Conservation (phyloP, 192 early-diverging fungal species). For the Allomyces arbusculus region DNA sequence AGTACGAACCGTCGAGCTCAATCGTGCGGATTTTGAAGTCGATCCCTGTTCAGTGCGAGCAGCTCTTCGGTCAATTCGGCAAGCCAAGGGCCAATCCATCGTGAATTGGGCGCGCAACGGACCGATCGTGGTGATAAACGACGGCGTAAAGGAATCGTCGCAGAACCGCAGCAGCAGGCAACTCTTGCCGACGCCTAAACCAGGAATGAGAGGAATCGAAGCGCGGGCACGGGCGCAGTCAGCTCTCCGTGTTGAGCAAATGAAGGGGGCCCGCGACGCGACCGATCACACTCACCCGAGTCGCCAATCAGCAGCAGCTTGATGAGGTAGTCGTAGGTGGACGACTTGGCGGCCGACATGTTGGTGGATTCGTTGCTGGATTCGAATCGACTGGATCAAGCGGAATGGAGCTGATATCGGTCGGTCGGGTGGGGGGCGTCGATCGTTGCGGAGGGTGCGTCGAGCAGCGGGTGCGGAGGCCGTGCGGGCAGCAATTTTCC, state of each 20-base stretch:
- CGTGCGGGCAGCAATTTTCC: too few species aligned
- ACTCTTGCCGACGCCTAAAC: slow-evolving; percentile 79
- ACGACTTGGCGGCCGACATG: slow-evolving; percentile 68
- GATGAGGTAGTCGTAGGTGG: slow-evolving; percentile 97
- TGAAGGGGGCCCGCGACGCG: neutral
- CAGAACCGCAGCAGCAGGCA: slow-evolving; percentile 93
- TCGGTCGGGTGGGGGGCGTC: too few species aligned
- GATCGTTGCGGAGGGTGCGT: too few species aligned
- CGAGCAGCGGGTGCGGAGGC: too few species aligned
- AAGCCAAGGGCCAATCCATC: too few species aligned
- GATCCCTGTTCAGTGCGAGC: slow-evolving; percentile 26
- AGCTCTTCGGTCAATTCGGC: too few species aligned
- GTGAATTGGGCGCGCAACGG: too few species aligned
- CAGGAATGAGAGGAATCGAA: neutral
- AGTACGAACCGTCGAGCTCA: slow-evolving; percentile 57
- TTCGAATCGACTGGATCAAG: too few species aligned
- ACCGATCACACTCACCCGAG: slow-evolving; percentile 50
- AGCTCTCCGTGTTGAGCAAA: neutral
- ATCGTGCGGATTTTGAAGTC: slow-evolving; percentile 99
- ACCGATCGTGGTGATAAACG: slow-evolving; percentile 95
- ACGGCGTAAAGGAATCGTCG: slow-evolving; percentile 97
- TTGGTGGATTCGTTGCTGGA: neutral
- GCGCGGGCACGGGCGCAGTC: neutral
- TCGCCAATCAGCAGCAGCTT: slow-evolving; percentile 96
- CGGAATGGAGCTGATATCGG: too few species aligned